Base-by-base conservation (phyloP, 208 protist genomes). In the Trypanosoma avium region DNA sequence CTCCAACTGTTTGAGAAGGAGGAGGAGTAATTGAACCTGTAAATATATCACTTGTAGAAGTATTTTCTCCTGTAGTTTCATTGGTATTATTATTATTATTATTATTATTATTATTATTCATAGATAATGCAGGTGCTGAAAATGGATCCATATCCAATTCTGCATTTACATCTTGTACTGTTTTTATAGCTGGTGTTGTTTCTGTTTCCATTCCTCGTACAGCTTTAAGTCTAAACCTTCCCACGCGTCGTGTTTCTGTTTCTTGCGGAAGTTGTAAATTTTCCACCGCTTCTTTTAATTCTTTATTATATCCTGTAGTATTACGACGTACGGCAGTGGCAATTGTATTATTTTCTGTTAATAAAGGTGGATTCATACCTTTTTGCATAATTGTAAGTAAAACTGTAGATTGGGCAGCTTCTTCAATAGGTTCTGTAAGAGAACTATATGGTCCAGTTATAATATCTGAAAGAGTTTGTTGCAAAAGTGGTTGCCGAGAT, bases 351-450 rank as follows among this genome's bases (percentile, higher is more conserved):
- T 60, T 53, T 13, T 66, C 59, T 3, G 78, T 90, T 15, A 94
- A 52, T 54, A 82, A 70, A 24, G 88, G 81, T 19, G 78, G 65
- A 10, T 46, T 58, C 81, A 88, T 88, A 55, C 88, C 88, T 42
- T 67, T 49, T 71, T 94, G 88, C 46, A 92, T 58, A 49, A 87
- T 75, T 9, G 81, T 83, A 3, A 92, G 54, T 24, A 94, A 67
- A 15, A 94, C 81, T 32, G 79, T 88, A 17, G 84, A 56, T 42
- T 84, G 77, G 32, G 88, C 88, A 8, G 70, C 67, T 27, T 79
- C 68, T 56, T 81, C 81, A 50, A 73, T 67, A 1, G 77, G 54
- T 19, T 71, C 74, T 1, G 58, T 61, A 17, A 67, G 36, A 1
- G 30, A 42, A n/a, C 64, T 27, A 50, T 82, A 85, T 33, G 60